These are phyloP conservation scores for Sistotremastrum suecicum DNA, from an alignment of 768 basidiomycete genomes.

Conservation along the genomic window DNA sequence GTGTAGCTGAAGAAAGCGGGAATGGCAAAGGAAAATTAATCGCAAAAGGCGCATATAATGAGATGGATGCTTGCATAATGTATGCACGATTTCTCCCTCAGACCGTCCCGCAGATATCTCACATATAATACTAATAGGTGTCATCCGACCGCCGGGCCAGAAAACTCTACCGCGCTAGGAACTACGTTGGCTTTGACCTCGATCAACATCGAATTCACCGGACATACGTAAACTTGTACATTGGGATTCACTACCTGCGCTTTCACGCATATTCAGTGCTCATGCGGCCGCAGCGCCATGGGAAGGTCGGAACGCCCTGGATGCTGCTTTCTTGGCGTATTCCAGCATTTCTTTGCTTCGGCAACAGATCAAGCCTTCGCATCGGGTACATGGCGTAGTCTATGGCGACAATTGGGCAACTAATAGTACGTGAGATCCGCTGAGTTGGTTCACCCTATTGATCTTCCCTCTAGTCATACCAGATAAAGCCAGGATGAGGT, in stretches of 20 bases:
- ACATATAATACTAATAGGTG: slow-evolving; percentile 35
- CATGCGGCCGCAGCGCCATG: slow-evolving; percentile 15
- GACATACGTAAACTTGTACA: slow-evolving; percentile 42
- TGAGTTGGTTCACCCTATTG: background rate
- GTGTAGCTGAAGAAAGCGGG: slow-evolving; percentile 64
- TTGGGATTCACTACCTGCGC: background rate
- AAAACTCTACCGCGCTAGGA: slow-evolving; percentile 49
- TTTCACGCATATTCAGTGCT: background rate
- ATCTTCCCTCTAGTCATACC: background rate
- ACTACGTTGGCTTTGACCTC: slow-evolving; percentile 49
- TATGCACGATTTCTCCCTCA: slow-evolving; percentile 14
- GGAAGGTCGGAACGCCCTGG: slow-evolving; percentile 15
- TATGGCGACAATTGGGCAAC: slow-evolving; percentile 10
- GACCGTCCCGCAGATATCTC: background rate
- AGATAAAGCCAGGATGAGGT: slow-evolving; percentile 5
- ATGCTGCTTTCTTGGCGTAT: slow-evolving; percentile 22
- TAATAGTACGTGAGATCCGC: slow-evolving; percentile 8
- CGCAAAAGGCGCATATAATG: slow-evolving; percentile 60
- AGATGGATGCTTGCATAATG: slow-evolving; percentile 71
- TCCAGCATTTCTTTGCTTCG: slow-evolving; percentile 18
- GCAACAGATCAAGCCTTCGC: slow-evolving; percentile 21
- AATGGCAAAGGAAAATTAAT: slow-evolving; percentile 59
- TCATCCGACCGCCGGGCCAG: slow-evolving; percentile 69
- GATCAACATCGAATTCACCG: slow-evolving; percentile 48
- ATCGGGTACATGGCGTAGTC: slow-evolving; percentile 20